Conservation (phyloP, 371 early-diverging fungal species). For the Actinomucor elegans region DNA sequence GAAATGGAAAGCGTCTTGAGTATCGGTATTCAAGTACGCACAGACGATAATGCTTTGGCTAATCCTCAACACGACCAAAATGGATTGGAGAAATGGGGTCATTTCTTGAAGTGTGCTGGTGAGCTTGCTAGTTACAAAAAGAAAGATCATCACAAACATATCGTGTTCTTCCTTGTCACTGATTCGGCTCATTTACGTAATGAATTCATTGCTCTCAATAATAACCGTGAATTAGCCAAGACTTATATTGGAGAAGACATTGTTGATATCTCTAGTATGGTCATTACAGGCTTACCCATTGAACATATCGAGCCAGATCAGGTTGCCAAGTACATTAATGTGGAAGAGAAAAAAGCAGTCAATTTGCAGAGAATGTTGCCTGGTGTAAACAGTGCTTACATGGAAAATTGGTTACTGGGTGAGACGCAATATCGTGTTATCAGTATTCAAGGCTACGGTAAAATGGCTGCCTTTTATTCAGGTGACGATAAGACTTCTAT, state of each 20-base stretch:
- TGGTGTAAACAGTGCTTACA: conserved; percentile 49
- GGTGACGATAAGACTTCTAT: conserved; percentile 35
- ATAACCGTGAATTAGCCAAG: conserved; percentile 16
- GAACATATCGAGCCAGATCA: conserved; percentile 49
- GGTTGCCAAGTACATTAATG: conserved; percentile 33
- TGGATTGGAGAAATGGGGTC: conserved; percentile 39
- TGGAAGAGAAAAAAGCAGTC: conserved; percentile 19
- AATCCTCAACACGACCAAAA: conserved; percentile 41
- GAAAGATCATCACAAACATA: conserved; percentile 35
- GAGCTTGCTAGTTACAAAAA: conserved; percentile 36
- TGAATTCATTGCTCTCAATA: conserved; percentile 39
- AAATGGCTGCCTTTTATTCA: conserved; percentile 48
- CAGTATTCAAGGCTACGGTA: conserved; percentile 49
- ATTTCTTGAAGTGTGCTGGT: conserved; percentile 49
- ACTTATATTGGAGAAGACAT: conserved; percentile 25
- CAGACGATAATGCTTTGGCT: conserved; percentile 43
- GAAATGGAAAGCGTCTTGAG: conserved; percentile 46
- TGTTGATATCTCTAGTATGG: conserved; percentile 29
- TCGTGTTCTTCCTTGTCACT: conserved; percentile 48
- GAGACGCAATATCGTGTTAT: conserved; percentile 51
- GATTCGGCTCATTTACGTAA: conserved; percentile 44
- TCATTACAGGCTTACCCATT: conserved; percentile 51
- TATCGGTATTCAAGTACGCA: conserved; percentile 45
- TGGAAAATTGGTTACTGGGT: conserved; percentile 53
- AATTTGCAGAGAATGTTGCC: conserved; percentile 29